Percentiles rank a stretch among this genome's conserved stretches.
phyloP scores from a whole-genome alignment of 2,329 filamentous ascomycete species.

The Hymenoscyphus repandus region DNA sequence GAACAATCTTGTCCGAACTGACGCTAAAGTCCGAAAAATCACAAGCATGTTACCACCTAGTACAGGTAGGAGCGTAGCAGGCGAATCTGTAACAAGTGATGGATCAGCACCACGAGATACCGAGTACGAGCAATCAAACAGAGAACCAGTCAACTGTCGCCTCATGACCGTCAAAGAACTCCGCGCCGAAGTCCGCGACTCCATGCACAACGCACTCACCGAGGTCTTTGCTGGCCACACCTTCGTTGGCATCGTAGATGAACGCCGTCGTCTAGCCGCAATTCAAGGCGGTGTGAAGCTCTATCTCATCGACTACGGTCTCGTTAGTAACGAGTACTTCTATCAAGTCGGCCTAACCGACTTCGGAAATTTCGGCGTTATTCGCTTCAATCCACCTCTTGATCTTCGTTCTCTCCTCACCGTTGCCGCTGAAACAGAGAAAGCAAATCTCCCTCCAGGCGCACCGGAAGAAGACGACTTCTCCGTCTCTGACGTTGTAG shows the following conservation, averaged over 20 bases:
- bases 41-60: slow-evolving; percentile 84
- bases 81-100: slow-evolving; percentile 22
- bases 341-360: slow-evolving; percentile 94
- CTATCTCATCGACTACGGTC: slow-evolving; percentile 88
- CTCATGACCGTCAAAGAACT: slow-evolving; percentile 83
- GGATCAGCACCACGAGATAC: slow-evolving; percentile 41
- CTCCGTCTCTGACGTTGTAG: slow-evolving; percentile 61
- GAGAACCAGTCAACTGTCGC: slow-evolving; percentile 63
- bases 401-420: slow-evolving; percentile 64
- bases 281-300: slow-evolving; percentile 91
- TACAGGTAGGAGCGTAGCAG: slow-evolving; percentile 29
- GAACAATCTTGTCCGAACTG: slow-evolving; percentile 86
- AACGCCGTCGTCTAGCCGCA: slow-evolving; percentile 78
- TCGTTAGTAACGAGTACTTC: slow-evolving; percentile 82
- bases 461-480: slow-evolving; percentile 44
- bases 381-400: slow-evolving; percentile 74
- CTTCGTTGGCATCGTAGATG: slow-evolving; percentile 90
- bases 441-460: slow-evolving; percentile 36
- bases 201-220: slow-evolving; percentile 79
- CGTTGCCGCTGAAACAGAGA: slow-evolving; percentile 69
- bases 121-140: slow-evolving; percentile 68
- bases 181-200: slow-evolving; percentile 71
- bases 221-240: slow-evolving; percentile 84
- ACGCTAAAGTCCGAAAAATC: slow-evolving; percentile 85
- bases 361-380: slow-evolving; percentile 88